These are phyloP conservation scores for Cyanidiococcus yangmingshanensis DNA, from an alignment of 23 red algal genomes.

Conservation along the genomic window DNA sequence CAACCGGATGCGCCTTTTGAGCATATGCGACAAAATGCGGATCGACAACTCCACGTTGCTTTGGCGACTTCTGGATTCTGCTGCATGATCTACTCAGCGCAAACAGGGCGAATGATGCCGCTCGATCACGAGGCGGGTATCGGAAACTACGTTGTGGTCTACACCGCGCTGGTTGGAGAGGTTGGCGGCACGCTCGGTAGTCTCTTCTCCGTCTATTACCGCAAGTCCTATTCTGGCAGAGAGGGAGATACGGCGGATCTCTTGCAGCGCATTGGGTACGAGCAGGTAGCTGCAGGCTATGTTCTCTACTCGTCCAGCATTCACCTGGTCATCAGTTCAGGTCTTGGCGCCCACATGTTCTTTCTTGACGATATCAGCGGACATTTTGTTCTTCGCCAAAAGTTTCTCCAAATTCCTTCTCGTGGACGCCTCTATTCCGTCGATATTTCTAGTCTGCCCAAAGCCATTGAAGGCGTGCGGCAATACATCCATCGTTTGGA, in stretches of 20 bases:
- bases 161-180: slow-evolving; percentile 72
- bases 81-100: slow-evolving; percentile 82
- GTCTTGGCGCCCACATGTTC: slow-evolving; percentile 86
- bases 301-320: slow-evolving; percentile 74
- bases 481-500: slow-evolving; percentile 58
- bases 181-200: slow-evolving; percentile 69
- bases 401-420: slow-evolving; percentile 68
- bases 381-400: slow-evolving; percentile 77
- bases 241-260: slow-evolving; percentile 83
- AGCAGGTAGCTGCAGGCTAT: slow-evolving; percentile 90
- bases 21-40: slow-evolving; percentile 44
- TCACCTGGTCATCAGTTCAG: slow-evolving; percentile 58
- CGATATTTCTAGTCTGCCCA: slow-evolving; percentile 55
- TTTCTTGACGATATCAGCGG: slow-evolving; percentile 61
- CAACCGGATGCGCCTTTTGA: slow-evolving; percentile 56
- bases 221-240: slow-evolving; percentile 81
- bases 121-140: slow-evolving; percentile 57
- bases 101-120: slow-evolving; percentile 51
- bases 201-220: slow-evolving; percentile 95
- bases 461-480: slow-evolving; percentile 69
- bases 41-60: slow-evolving; percentile 77
- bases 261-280: slow-evolving; percentile 76
- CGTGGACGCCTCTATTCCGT: slow-evolving; percentile 69
- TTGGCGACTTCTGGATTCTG: slow-evolving; percentile 90
- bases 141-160: slow-evolving; percentile 98